Base-by-base conservation (phyloP, 352 stramenopile species). In the Pythium rishiriense region DNA sequence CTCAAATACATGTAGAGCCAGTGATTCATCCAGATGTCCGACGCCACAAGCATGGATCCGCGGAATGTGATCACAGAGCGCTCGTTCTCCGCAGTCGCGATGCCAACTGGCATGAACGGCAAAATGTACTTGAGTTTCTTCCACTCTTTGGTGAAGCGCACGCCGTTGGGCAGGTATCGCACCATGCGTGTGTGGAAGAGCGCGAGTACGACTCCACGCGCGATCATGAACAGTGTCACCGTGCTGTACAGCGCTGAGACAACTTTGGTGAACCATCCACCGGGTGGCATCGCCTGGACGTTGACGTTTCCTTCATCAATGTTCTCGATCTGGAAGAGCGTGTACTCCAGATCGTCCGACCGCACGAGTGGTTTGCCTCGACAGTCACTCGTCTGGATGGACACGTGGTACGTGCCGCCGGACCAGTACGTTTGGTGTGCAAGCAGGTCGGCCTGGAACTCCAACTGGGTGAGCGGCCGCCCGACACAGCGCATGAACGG, bases 1-100 rank as follows among this genome's bases (percentile, higher is more conserved):
- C 81, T 88, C 0, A 88, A 42, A 3, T 70, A 35, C 8, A 87
- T 86, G 62, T 88, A 90, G 1, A 88, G 64, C 81, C 81, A 90
- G 49, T 90, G 78, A 57, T 87, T 90, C 56, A 88, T 83, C 81
- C 81, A 88, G 2, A 85, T 59, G 25, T 87, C 76, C 1, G 80
- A 87, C 0, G 74, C 81, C 64, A 86, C 79, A 24, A 89, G 59
- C 14, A 78, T 26, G 42, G 64, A 72, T 26, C 76, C 80, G 26
- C 85, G 83, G 66, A 87, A 87, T 1, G 66, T 69, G 31, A 89
- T 79, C 11, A 86, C 72, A 0, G 61, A 21, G 9, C 66, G 75
- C 15, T 73, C 69, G 24, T 85, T 61, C 7, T 81, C 74, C 2
- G 78, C 48, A 29, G 73, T 70, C 26, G 62, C 68, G 11, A 71